Evolutionary conservation across 306 rosid species (phyloP), one percentile per base, ranked within the genome.

Genomic region (Begonia loranthoides): DNA sequence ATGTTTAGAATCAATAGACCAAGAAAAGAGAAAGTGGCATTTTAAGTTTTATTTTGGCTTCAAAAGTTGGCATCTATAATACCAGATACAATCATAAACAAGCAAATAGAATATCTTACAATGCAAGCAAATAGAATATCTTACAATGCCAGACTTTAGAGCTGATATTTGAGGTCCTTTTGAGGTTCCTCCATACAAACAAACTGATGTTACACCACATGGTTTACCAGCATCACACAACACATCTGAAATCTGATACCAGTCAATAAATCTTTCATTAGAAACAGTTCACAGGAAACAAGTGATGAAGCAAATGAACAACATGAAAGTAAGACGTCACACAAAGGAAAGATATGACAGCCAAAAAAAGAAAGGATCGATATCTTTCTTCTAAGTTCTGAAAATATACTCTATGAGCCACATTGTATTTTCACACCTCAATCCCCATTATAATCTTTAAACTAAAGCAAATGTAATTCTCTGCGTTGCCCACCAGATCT

Each of bases 171-270:
- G 99, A 19, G 87, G 90, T 51, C 75, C 82, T 74, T 86, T 90
- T 55, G 94, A 76, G 50, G 94, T 81, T 73, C 99, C 99, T 65
- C 99, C 99, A 45, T 86, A 86, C 74, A 90, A 58, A 68, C 95
- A 80, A 57, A 87, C 59, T 49, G 94, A 72, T 48, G 63, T 60
- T 63, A 86, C 92, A 15, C 84, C 95, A 65, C 92, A 82, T 51
- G 95, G 70, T 36, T 61, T 64, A 60, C 99, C 95, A 44, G 94
- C 94, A 57, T 86, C 87, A 65, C 76, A 76, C 28, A 90, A 62
- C 43, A 90, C 99, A 60, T 81, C 94, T 46, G 88, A 86, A 72
- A 86, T 86, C 99, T 90, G 78, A 33, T 55, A 71, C 34, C 55
- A 49, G 19, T 63, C 63, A 51, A 4, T 28, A 78, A 60, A 55